A percentile compares a stretch with the other conserved stretches of the same genome.
Evolutionary conservation across 176 grass and related monocot species (phyloP).

Genomic region (Ensete ventricosum): DNA sequence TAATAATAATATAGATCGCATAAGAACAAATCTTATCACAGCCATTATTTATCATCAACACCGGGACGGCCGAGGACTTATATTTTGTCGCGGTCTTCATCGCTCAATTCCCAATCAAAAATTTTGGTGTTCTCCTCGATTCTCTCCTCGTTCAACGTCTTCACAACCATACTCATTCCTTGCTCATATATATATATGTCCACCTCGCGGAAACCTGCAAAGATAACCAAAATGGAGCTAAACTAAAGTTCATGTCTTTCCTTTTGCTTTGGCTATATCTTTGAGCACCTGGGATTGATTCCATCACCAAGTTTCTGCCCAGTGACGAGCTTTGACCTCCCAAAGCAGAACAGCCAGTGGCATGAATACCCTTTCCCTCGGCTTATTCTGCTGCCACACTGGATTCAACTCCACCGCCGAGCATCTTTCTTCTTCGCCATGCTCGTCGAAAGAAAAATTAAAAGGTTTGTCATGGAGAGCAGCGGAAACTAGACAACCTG

Average conservation of each 20-base stretch:
- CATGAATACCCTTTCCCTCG: slow-evolving; percentile 28
- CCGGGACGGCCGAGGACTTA: not conserved
- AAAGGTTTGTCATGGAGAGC: not conserved
- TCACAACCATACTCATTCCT: slow-evolving; percentile 26
- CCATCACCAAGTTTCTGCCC: not conserved
- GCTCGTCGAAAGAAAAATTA: not conserved
- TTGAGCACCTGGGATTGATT: not conserved
- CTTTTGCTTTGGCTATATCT: not conserved
- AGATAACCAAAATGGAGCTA: too few relatives aligned
- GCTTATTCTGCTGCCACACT: slow-evolving; percentile 20
- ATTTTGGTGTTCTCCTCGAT: slow-evolving; percentile 60
- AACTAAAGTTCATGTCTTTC: not conserved
- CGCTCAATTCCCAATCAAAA: slow-evolving; percentile 61
- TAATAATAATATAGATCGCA: too few relatives aligned
- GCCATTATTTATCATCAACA: too few relatives aligned
- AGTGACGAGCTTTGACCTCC: not conserved
- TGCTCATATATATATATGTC: slow-evolving; percentile 43
- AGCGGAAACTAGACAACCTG: not conserved
- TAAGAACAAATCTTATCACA: too few relatives aligned
- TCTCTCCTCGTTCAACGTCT: slow-evolving; percentile 50
- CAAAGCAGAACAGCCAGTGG: slow-evolving; percentile 45
- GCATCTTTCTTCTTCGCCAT: not conserved
- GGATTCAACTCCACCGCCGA: slow-evolving; percentile 53
- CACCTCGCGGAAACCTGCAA: slow-evolving; percentile 53
- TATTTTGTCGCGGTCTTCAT: slow-evolving; percentile 35